These are phyloP conservation scores for Russula sp. DNA, from an alignment of 768 basidiomycete genomes.

Conservation along the genomic window DNA sequence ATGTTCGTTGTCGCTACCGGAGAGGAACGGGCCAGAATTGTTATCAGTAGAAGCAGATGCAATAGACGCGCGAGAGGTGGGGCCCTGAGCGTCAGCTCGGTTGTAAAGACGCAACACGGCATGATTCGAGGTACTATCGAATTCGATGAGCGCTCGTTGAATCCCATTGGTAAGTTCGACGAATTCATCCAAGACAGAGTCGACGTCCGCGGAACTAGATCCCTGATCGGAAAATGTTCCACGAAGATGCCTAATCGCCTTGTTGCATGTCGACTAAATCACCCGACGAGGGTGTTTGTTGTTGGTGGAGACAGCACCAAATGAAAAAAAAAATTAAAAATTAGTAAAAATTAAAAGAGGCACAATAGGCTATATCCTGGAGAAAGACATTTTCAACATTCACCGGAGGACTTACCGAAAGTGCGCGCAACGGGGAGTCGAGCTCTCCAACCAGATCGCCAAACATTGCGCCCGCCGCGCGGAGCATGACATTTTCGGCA, in stretches of 20 bases:
- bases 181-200: constrained; percentile 58
- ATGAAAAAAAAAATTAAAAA: background rate
- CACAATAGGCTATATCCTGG: background rate
- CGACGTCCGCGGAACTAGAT: constrained; percentile 33
- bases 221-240: constrained; percentile 58
- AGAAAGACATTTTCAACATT: background rate
- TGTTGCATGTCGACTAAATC: constrained; percentile 55
- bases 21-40: constrained; percentile 40
- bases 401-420: constrained; percentile 52
- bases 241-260: constrained; percentile 59
- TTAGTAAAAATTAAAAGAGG: background rate
- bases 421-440: constrained; percentile 68
- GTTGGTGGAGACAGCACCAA: background rate
- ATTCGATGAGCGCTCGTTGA: constrained; percentile 63
- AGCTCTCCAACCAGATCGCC: constrained; percentile 77
- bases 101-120: constrained; percentile 76
- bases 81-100: constrained; percentile 41
- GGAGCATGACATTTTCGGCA: constrained; percentile 44
- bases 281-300: background rate
- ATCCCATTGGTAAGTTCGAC: constrained; percentile 60
- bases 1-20: constrained; percentile 66
- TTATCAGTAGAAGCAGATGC: constrained; percentile 35
- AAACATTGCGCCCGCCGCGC: constrained; percentile 69
- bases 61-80: constrained; percentile 32
- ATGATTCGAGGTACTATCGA: constrained; percentile 81